These are phyloP conservation scores for Leptographium procerum DNA, from an alignment of 2,329 filamentous ascomycete genomes.

Conservation along the genomic window DNA sequence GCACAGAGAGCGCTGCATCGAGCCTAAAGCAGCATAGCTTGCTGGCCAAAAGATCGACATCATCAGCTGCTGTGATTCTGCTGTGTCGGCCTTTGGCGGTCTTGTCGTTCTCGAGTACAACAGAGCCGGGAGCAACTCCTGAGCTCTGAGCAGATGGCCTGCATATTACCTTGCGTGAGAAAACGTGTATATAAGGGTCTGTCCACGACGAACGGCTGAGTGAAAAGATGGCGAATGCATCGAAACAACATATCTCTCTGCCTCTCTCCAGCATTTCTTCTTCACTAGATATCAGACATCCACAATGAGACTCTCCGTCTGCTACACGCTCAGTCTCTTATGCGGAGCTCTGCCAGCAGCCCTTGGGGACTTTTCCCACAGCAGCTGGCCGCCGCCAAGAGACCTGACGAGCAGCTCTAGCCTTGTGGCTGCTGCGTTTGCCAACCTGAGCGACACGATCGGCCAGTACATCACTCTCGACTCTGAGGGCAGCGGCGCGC, in stretches of 20 bases:
- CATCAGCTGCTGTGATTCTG: too few species aligned
- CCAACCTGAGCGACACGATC: neutral
- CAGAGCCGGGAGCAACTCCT: too few species aligned
- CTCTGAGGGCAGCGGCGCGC: neutral
- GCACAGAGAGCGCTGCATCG: too few species aligned
- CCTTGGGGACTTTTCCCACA: neutral
- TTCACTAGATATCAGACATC: neutral
- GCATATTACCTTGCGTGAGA: too few species aligned
- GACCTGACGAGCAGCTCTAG: constrained; percentile 1
- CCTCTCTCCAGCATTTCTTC: too few species aligned
- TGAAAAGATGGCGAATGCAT: too few species aligned
- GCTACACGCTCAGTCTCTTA: neutral
- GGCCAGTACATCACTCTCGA: neutral
- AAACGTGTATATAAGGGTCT: neutral
- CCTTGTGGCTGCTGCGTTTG: neutral
- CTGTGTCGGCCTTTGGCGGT: too few species aligned
- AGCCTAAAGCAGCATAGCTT: too few species aligned
- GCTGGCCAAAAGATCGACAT: neutral
- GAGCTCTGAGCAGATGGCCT: too few species aligned
- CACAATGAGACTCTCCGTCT: neutral
- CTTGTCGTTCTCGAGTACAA: too few species aligned
- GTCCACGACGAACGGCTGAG: neutral
- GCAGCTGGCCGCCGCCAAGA: constrained; percentile 1
- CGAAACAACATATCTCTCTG: too few species aligned
- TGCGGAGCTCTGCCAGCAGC: neutral